These are phyloP conservation scores for Penicillium roqueforti DNA, from an alignment of 495 filamentous ascomycete species.

Conservation along the genomic window DNA sequence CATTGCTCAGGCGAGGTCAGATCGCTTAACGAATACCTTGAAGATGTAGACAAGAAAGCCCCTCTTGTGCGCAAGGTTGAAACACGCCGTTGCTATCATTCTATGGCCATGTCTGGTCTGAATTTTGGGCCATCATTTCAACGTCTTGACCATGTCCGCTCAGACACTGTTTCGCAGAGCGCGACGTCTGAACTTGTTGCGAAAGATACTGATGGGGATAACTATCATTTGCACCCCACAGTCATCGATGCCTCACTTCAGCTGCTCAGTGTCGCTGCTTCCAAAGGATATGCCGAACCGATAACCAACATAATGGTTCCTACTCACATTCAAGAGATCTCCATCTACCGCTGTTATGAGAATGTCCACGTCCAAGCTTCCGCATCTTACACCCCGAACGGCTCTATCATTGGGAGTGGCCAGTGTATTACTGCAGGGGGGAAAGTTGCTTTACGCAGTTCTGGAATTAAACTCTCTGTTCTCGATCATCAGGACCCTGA, in stretches of 20 bases:
- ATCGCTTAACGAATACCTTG: not conserved
- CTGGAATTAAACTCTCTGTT: slow-evolving; percentile 8
- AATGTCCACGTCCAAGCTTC: slow-evolving; percentile 6
- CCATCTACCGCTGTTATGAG: slow-evolving; percentile 9
- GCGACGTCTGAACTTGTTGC: slow-evolving; percentile 12
- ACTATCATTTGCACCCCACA: slow-evolving; percentile 16
- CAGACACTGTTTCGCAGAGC: not conserved
- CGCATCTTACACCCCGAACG: slow-evolving; percentile 10
- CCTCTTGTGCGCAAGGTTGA: not conserved
- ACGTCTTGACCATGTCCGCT: not conserved
- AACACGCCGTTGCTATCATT: not conserved
- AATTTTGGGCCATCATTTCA: slow-evolving; percentile 2
- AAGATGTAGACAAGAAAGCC: not conserved
- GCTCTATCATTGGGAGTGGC: slow-evolving; percentile 2
- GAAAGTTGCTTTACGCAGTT: slow-evolving; percentile 4
- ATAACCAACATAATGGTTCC: slow-evolving; percentile 16
- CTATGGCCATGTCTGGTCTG: not conserved
- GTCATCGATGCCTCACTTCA: slow-evolving; percentile 21
- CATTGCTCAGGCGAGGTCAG: slow-evolving; percentile 37
- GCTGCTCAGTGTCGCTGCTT: slow-evolving; percentile 5
- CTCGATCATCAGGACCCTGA: slow-evolving; percentile 9
- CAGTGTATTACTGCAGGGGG: slow-evolving; percentile 5
- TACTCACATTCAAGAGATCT: slow-evolving; percentile 29
- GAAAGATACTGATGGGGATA: slow-evolving; percentile 7
- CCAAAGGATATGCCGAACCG: slow-evolving; percentile 7